Evolutionary conservation across 1,284 basidiomycete genomes (phyloP), one percentile per base, ranked within the genome.

Genomic region (Irpex rosettiformis): DNA sequence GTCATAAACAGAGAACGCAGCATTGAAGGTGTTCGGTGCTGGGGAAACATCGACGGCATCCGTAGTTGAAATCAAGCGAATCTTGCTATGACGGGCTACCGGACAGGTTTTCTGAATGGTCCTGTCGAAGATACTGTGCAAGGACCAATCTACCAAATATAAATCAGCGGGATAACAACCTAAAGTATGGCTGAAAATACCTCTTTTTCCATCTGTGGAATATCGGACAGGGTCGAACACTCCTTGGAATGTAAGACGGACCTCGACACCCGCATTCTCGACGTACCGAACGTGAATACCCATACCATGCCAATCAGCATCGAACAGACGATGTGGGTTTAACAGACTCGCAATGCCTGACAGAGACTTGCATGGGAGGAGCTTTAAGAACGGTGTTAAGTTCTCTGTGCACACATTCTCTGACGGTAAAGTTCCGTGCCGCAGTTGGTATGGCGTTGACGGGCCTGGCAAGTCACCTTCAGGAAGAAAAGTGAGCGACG

Each of bases 361-460:
- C n/a, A 82, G 77, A 2, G 90, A 85, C 70, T 96, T 94, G 79
- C 96, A 98, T 0, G 97, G 96, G 2, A 99, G 77, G 4, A 98
- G 85, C 68, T 96, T 94, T 58, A 98, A 81, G 73, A 98, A 96
- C 0, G 97, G 96, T 0, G 96, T 96, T 4, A 99, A 77, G 71
- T 98, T 98, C 70, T 99, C 97, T 2, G 96, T 99, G 70, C 96
- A 99, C 16, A 97, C 90, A 62, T 88, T 80, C 67, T 94, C 91
- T 5, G 86, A 92, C 3, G 91, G 89, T 8, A 92, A 80, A 18
- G 86, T 84, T 0, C 89, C 91, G 65, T 94, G 90, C 52, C 88
- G 84, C 29, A 92, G 77, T 55, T 79, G 74, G 62, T 89, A 81
- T 3, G 76, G 69, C 4, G 74, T 70, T 18, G 77, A 74, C 75